Base-by-base conservation (phyloP, 176 grass and related monocot genomes). In the Triticum urartu region DNA sequence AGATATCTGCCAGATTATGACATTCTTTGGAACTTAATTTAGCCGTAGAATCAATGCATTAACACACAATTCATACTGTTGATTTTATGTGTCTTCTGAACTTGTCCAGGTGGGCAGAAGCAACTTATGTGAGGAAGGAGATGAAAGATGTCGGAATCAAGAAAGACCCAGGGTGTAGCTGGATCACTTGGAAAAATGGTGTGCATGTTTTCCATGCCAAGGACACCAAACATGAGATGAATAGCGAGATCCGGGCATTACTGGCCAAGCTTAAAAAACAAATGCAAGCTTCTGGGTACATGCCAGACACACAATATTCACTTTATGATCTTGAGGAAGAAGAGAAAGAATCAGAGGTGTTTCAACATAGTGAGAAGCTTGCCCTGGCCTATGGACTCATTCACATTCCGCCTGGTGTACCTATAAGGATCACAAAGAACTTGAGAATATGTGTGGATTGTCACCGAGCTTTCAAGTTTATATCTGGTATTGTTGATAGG, bases 281-380 rank as follows among this genome's bases (percentile, higher is more conserved):
- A 79, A 91, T 97, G 95, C 87, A 88, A 78, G 91, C 85, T 24
- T 87, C 92, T 68, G 95, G 92, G 40, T 94, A 94, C 69, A 89
- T 68, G 75, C 89, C 95, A 42, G 92, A 94, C 60, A 93, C 90
- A 18, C 90, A 82, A 43, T 94, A 89, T 86, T 64, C 88, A 22
- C 77, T 97, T 30, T 94, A 89, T 75, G 95, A 93, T 94, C 54
- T 97, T 45, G 95, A 97, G 85, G 95, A 93, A 83, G 92, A 97
- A 89, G 95, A 97, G 34, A 97, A 97, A 83, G 95, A 93, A 78
- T 94, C 84, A 54, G 92, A 97, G 79, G 90, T 97, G 68, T 89
- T 90, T 65, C 93, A 97, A 59, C 95, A 94, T 76, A 97, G 95
- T 79, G 95, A 97, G 80, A 97, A 92, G 83, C 87, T 97, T 68